A percentile compares a stretch with the other conserved stretches of the same genome.
Conservation (phyloP, 2,329 filamentous ascomycete species). For the Fusarium luffae region DNA sequence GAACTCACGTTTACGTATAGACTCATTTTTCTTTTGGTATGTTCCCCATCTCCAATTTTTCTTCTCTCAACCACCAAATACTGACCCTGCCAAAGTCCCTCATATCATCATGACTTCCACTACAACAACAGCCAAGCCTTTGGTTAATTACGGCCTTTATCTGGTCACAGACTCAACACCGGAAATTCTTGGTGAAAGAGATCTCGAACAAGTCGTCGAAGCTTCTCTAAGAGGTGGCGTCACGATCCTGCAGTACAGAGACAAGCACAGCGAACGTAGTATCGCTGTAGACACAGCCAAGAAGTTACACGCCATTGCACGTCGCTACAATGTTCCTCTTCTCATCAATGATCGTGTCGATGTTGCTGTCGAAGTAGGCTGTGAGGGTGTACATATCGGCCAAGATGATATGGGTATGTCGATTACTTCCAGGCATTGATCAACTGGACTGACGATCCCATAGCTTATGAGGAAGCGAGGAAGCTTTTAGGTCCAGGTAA, state of each 20-base stretch:
- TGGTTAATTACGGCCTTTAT: slow-evolving; percentile 83
- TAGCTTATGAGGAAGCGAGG: slow-evolving; percentile 65
- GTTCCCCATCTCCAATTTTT: neutral
- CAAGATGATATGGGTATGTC: slow-evolving; percentile 87
- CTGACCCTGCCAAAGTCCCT: slow-evolving; percentile 21
- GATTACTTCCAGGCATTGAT: neutral
- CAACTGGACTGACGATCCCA: slow-evolving; percentile 5
- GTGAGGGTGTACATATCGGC: slow-evolving; percentile 93
- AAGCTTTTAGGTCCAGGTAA: slow-evolving; percentile 77
- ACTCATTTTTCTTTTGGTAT: neutral
- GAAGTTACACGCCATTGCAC: slow-evolving; percentile 77
- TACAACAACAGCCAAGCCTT: slow-evolving; percentile 23
- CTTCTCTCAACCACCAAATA: neutral
- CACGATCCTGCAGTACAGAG: slow-evolving; percentile 88
- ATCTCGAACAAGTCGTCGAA: slow-evolving; percentile 79
- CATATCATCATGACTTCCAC: neutral
- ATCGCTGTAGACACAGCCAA: slow-evolving; percentile 76
- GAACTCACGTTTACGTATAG: neutral
- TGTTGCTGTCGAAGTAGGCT: slow-evolving; percentile 84
- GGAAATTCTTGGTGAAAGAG: slow-evolving; percentile 77
- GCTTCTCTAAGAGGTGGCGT: slow-evolving; percentile 82
- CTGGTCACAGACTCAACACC: slow-evolving; percentile 94
- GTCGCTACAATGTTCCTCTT: slow-evolving; percentile 76
- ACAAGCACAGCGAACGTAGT: slow-evolving; percentile 83
- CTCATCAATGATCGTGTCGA: slow-evolving; percentile 95